Conservation (phyloP, 2,329 filamentous ascomycete species). For the Cadophora malorum region DNA sequence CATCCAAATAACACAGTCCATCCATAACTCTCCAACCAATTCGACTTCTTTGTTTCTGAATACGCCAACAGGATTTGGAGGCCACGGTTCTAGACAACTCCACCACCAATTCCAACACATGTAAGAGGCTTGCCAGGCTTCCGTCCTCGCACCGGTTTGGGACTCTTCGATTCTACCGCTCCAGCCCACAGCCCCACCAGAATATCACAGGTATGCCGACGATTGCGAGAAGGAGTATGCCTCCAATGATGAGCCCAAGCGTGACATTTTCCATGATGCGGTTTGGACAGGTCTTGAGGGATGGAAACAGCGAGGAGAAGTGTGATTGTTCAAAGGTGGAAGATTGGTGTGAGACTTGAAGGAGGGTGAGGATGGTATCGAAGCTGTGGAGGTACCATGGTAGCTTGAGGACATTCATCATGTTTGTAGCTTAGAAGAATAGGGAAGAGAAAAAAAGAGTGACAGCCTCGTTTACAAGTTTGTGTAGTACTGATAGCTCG, state of each 20-base stretch:
- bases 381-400: not conserved
- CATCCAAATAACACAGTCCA: not conserved
- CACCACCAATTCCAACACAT: not conserved
- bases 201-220: not conserved
- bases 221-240: not conserved
- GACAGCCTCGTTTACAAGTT: not conserved
- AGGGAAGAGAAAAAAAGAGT: not conserved
- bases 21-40: not conserved
- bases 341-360: not conserved
- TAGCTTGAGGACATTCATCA: not conserved
- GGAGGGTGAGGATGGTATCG: not conserved
- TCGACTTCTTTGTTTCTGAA: not conserved
- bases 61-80: not conserved
- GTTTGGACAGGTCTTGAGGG: not conserved
- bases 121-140: not conserved
- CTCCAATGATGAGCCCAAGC: not conserved
- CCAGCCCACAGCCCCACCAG: not conserved
- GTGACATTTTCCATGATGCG: slow-evolving; percentile 7
- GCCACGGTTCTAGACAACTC: not conserved
- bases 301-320: not conserved
- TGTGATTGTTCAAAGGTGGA: not conserved
- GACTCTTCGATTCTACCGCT: not conserved
- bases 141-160: too few species aligned
- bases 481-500: not conserved
- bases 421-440: not conserved